Base-by-base conservation (phyloP, 495 filamentous ascomycete genomes). In the Bacidia rubella region DNA sequence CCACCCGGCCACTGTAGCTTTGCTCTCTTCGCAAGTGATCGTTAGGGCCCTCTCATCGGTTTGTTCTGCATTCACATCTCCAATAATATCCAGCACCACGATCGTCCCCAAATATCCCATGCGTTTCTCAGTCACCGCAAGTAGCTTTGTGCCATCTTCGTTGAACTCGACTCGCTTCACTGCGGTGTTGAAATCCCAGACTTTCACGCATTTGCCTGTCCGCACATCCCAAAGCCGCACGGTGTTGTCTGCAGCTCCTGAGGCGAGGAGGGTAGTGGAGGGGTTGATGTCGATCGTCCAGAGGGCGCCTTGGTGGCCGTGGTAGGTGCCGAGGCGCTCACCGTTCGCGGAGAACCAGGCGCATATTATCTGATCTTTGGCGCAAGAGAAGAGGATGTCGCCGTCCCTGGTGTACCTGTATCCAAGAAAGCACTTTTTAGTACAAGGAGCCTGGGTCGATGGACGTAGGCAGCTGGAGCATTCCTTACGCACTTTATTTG, bases 201-300 rank as follows among this genome's bases (percentile, higher is more conserved):
- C 82, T 79, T 97, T 95, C 53, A 99, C 76, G 60, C 82, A 82
- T 62, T 87, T 87, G 62, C 93, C 92, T 25, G 86, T 86, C 77
- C 86, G 83, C 64, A 97, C 78, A 64, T 99, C 89, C 92, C 92
- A 99, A 65, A 99, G 74, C 60, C 87, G 82, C 63, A 96, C 89
- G 17, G 92, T 95, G 75, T 97, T 97, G 74, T 99, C 92, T 68
- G 92, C 92, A 58, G 86, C 90, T 47, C 92, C 92, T 49, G 86
- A 92, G 54, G 90, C 92, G 64, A 97, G 85, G 62, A 97, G 78
- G 56, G 86, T 86, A 57, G 85, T 88, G 62, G 88, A 92, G 57
- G 92, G 89, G 74, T 95, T 88, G 58, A 97, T 85, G 63, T 97
- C 93, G 65, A 99, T 86, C 51, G 90, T 95, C 92, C 92, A 99